These are phyloP conservation scores for Dovyalis caffra DNA, from an alignment of 345 rosid genomes.

Conservation along the genomic window DNA sequence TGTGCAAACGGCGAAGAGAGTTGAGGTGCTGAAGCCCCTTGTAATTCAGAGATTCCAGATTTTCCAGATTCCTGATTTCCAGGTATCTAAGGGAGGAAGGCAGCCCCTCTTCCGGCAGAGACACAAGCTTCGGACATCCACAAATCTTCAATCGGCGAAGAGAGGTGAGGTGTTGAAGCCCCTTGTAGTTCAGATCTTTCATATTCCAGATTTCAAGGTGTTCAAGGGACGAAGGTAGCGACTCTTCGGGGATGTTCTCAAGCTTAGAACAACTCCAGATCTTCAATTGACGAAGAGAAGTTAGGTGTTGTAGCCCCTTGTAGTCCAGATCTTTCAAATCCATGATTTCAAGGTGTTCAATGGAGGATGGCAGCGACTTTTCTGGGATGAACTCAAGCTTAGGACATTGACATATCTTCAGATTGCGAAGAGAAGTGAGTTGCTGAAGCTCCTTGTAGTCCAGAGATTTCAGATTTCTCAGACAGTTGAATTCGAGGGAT, in stretches of 20 bases:
- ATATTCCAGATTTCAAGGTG: background rate
- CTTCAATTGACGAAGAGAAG: background rate
- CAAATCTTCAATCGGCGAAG: background rate
- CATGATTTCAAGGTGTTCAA: background rate
- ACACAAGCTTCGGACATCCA: background rate
- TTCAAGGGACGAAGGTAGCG: background rate
- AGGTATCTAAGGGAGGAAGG: background rate
- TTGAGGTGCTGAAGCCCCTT: background rate
- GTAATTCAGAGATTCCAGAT: background rate
- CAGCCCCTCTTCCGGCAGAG: background rate
- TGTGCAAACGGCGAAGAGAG: background rate
- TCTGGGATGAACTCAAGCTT: background rate
- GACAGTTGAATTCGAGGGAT: background rate
- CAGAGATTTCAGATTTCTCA: background rate
- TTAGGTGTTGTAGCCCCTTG: slow-evolving; percentile 3
- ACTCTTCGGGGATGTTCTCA: background rate
- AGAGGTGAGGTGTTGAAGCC: background rate
- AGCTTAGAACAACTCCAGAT: background rate
- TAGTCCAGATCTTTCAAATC: background rate
- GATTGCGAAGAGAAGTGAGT: background rate
- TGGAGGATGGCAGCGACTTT: background rate
- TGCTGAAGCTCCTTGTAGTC: background rate
- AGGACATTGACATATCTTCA: background rate
- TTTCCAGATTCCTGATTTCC: background rate
- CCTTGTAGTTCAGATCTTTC: background rate